A percentile compares a stretch with the other conserved stretches of the same genome.
phyloP scores from a whole-genome alignment of 2,329 filamentous ascomycete genomes.

The Teratosphaeria nubilosa region DNA sequence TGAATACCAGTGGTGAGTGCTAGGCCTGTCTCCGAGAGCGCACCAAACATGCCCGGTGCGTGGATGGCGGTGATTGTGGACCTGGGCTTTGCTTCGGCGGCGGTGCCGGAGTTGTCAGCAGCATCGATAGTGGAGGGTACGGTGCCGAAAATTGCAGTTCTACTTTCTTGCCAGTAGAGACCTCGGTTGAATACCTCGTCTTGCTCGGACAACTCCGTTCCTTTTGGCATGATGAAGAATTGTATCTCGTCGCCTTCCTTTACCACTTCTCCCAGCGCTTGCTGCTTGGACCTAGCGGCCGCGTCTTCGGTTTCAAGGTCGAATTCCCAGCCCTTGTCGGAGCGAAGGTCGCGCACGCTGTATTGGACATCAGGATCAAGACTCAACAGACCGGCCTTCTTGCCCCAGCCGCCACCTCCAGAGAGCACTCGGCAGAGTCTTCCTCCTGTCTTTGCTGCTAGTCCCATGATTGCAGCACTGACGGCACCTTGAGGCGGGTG shows the following conservation, averaged over 20 bases:
- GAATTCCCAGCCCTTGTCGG: constrained; percentile 47
- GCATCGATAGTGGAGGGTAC: constrained; percentile 37
- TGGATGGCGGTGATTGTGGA: not conserved
- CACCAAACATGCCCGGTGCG: constrained; percentile 44
- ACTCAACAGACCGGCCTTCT: constrained; percentile 67
- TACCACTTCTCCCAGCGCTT: constrained; percentile 46
- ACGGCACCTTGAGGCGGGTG: not conserved
- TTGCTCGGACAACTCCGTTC: not conserved
- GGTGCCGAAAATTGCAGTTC: constrained; percentile 26
- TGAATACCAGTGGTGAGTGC: constrained; percentile 33
- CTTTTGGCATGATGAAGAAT: constrained; percentile 46
- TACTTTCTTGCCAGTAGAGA: not conserved
- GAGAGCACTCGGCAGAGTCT: constrained; percentile 51
- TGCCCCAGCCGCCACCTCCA: constrained; percentile 76
- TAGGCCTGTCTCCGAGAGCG: constrained; percentile 50
- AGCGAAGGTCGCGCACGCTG: constrained; percentile 40
- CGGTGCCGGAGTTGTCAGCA: not conserved
- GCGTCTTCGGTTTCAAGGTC: constrained; percentile 25
- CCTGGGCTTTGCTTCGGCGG: not conserved
- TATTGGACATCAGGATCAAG: constrained; percentile 59
- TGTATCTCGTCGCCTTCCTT: constrained; percentile 55
- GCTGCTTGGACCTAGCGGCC: constrained; percentile 23
- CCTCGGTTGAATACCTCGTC: not conserved
- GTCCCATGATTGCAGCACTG: not conserved
- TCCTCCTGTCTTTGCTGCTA: constrained; percentile 19